Conservation (phyloP, 202 grass and related monocot genomes). For the Alloteropsis angusta region DNA sequence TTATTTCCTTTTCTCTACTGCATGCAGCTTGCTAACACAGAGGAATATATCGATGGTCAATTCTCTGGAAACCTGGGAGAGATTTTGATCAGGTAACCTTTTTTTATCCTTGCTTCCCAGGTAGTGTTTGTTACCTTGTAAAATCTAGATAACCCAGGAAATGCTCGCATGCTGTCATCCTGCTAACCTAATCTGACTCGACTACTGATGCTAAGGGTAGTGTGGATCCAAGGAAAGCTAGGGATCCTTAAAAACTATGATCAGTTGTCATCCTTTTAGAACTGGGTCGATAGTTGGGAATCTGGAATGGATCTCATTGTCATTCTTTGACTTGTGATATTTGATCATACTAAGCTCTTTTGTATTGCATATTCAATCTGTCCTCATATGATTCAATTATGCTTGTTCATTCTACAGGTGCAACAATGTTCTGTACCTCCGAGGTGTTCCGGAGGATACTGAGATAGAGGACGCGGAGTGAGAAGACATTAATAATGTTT, state of each 20-base stretch:
- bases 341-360: not conserved
- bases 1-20: not conserved
- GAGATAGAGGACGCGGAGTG: slow-evolving; percentile 84
- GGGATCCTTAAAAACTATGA: not conserved
- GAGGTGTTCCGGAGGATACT: slow-evolving; percentile 74
- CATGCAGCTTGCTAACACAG: slow-evolving; percentile 67
- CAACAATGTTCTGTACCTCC: slow-evolving; percentile 79
- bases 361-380: not conserved
- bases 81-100: slow-evolving; percentile 66
- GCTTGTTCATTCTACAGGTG: slow-evolving; percentile 43
- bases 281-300: not conserved
- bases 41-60: slow-evolving; percentile 79
- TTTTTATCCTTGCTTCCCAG: not conserved
- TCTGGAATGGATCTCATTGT: not conserved
- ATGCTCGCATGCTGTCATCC: not conserved
- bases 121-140: not conserved
- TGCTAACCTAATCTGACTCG: not conserved
- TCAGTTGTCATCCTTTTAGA: not conserved
- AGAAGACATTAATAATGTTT: slow-evolving; percentile 1
- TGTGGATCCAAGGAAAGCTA: not conserved
- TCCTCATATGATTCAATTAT: not conserved
- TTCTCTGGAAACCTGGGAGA: slow-evolving; percentile 79
- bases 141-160: not conserved
- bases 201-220: not conserved
- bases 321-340: not conserved